Evolutionary conservation across 331 rosid species (phyloP).

Genomic region (Phaseolus coccineus): DNA sequence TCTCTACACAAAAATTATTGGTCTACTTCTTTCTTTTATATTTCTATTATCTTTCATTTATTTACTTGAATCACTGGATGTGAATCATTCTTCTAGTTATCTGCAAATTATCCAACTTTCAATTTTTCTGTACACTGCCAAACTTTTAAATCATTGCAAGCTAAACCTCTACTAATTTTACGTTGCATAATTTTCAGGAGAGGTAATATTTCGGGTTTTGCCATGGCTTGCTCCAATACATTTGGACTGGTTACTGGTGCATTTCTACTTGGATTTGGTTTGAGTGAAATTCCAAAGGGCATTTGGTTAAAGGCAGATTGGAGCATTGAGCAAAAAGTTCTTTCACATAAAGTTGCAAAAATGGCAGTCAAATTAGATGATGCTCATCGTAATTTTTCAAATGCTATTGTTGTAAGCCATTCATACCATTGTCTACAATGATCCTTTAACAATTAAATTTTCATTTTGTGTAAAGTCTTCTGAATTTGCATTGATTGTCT

Average conservation of each 20-base stretch:
- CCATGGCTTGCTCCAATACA: slow-evolving; percentile 98
- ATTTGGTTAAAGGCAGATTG: slow-evolving; percentile 88
- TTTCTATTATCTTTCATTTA: background rate
- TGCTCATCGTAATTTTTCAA: slow-evolving; percentile 91
- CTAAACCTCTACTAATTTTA: slow-evolving; percentile 27
- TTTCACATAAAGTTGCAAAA: slow-evolving; percentile 88
- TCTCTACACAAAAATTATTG: slow-evolving; percentile 58
- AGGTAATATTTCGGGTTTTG: slow-evolving; percentile 74
- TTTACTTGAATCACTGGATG: slow-evolving; percentile 27
- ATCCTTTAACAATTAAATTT: slow-evolving; percentile 12
- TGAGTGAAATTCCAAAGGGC: slow-evolving; percentile 91
- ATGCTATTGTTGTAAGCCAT: slow-evolving; percentile 81
- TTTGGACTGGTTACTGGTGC: slow-evolving; percentile 98
- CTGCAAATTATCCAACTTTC: slow-evolving; percentile 1
- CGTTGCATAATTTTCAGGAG: slow-evolving; percentile 56
- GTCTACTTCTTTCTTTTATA: slow-evolving; percentile 56
- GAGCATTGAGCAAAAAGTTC: slow-evolving; percentile 78
- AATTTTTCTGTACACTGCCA: background rate
- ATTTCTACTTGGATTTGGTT: slow-evolving; percentile 94
- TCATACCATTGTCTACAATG: background rate
- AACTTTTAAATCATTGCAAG: slow-evolving; percentile 1
- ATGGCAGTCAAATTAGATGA: slow-evolving; percentile 95
- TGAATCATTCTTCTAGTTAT: slow-evolving; percentile 1
- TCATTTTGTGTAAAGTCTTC: slow-evolving; percentile 15
- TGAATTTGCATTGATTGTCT: background rate